Evolutionary conservation across 176 grass and related monocot species (phyloP).

Genomic region (Alopecurus myosuroides): DNA sequence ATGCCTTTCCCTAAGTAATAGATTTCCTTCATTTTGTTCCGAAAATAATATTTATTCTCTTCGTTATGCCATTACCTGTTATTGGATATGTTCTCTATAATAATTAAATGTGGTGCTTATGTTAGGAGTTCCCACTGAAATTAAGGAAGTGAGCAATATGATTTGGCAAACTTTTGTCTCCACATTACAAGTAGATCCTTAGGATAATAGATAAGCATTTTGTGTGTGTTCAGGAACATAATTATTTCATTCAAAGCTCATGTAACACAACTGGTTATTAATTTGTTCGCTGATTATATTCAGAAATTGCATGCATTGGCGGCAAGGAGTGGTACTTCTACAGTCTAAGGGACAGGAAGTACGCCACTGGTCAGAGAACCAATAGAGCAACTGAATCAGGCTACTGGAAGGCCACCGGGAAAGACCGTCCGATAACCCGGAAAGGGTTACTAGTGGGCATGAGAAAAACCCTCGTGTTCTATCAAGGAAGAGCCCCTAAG

Average conservation of each 20-base stretch:
- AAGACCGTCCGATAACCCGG: slow-evolving; percentile 61
- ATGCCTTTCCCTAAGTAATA: slow-evolving; percentile 11
- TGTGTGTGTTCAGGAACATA: neutral
- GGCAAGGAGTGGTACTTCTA: slow-evolving; percentile 96
- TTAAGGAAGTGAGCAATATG: neutral
- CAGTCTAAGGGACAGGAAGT: slow-evolving; percentile 80
- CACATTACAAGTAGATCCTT: neutral
- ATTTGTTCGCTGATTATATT: neutral
- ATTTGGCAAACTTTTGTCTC: neutral
- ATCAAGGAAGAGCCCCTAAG: slow-evolving; percentile 85
- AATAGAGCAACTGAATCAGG: slow-evolving; percentile 87
- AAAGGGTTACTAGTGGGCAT: slow-evolving; percentile 70
- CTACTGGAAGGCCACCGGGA: slow-evolving; percentile 95
- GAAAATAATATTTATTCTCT: neutral
- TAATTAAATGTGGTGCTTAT: neutral
- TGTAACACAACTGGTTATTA: neutral
- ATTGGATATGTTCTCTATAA: neutral
- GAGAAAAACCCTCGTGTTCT: slow-evolving; percentile 97
- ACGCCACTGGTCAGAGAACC: slow-evolving; percentile 75
- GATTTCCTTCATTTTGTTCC: neutral
- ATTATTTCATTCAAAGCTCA: neutral
- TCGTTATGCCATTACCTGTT: neutral
- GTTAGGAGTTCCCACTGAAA: neutral
- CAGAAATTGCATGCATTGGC: slow-evolving; percentile 79
- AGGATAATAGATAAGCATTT: neutral